Evolutionary conservation across 495 filamentous ascomycete species (phyloP), one percentile per base, ranked within the genome.

Genomic region (Penicillium daleae): DNA sequence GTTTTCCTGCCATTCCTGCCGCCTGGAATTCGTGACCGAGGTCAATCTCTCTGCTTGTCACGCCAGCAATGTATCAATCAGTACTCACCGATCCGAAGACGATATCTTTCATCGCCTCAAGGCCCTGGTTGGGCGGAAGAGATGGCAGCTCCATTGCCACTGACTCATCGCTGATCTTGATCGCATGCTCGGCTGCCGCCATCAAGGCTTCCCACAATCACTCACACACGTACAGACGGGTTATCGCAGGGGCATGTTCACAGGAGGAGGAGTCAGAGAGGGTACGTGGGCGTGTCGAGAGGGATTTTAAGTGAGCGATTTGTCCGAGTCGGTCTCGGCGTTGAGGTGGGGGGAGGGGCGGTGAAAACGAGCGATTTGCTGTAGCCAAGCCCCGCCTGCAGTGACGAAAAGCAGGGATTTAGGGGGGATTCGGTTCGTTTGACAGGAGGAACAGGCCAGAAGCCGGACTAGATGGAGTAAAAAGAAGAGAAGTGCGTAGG

Each of bases 1-100:
- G 86, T 80, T 99, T 99, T 62, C 95, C 96, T 24, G 90, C 90
- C 59, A 95, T 88, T 61, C 96, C 96, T 42, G 93, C 93, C 26
- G 87, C 74, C 91, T 93, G 65, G 19, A 1, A 21, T 15, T 29
- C 2, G n/a, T 24, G 24, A 55, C 53, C 57, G 32, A 6, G 7
- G 51, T 54, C 51, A 39, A 67, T 42, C 71, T 21, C 26, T 24
- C 35, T 57, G 58, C 32, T 59, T 46, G 58, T 24, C 12, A 12
- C 12, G 13, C 13, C 0, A 21, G 63, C 10, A 21, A 31, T 35
- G 56, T 33, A 50, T 57, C 50, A 48, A 58, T 49, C 32, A 58
- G 8, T 27, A 81, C 89, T 79, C 77, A 94, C 91, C 57, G 92
- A 96, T 71, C 92, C 92, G 74, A 90, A 96, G 49, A 85, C 65